Conservation (phyloP, 2,329 filamentous ascomycete species). For the Cytospora leucostoma region DNA sequence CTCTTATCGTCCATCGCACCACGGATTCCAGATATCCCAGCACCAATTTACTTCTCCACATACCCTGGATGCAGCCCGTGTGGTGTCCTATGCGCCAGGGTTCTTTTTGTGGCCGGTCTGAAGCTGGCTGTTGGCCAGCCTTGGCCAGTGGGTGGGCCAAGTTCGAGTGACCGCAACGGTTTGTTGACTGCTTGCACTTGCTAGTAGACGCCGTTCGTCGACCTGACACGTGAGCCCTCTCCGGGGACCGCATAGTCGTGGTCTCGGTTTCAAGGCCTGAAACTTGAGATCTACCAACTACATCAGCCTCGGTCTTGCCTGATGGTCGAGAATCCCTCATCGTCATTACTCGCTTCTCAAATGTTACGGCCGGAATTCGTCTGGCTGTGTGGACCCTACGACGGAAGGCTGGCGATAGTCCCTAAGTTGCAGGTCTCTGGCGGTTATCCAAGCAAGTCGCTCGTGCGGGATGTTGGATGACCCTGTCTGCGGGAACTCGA, state of each 20-base stretch:
- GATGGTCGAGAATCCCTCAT: not conserved
- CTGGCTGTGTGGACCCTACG: not conserved
- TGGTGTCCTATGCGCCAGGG: not conserved
- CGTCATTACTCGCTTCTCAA: not conserved
- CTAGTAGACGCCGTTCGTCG: not conserved
- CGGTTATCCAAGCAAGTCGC: slow-evolving; percentile 1
- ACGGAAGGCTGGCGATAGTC: not conserved
- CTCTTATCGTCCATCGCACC: not conserved
- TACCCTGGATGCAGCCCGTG: not conserved
- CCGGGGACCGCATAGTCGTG: not conserved
- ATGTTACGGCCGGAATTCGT: not conserved
- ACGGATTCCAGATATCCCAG: not conserved
- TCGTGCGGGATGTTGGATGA: not conserved
- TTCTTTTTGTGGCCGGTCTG: not conserved
- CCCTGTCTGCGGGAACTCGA: not conserved
- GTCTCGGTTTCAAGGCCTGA: not conserved
- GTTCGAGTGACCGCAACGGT: not conserved
- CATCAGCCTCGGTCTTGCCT: not conserved
- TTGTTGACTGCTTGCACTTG: not conserved
- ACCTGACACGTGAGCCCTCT: not conserved
- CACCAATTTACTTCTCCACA: not conserved
- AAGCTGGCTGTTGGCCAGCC: not conserved
- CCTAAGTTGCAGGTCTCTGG: not conserved
- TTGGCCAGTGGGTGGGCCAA: not conserved
- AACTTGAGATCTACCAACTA: not conserved